A percentile compares a stretch with the other conserved stretches of the same genome.
Evolutionary conservation across 2,329 filamentous ascomycete genomes (phyloP).

Genomic region (Orbilia javanica): DNA sequence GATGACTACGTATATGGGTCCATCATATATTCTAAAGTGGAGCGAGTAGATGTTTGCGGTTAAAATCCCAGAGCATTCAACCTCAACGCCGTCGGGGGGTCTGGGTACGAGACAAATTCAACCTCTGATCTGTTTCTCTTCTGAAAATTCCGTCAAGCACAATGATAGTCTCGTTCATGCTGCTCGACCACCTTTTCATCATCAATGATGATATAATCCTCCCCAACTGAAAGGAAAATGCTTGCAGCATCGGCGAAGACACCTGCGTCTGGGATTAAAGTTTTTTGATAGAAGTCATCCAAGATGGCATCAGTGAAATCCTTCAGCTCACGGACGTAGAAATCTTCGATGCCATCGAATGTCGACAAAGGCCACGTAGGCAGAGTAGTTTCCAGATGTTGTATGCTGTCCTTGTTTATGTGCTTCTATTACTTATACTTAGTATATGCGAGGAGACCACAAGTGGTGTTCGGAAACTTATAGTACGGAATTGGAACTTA

Average conservation of each 20-base stretch:
- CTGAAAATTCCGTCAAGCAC: background rate
- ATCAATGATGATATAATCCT: slow-evolving; percentile 29
- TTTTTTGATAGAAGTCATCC: slow-evolving; percentile 20
- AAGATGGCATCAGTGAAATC: slow-evolving; percentile 21
- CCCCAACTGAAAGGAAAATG: slow-evolving; percentile 17
- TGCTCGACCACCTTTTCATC: slow-evolving; percentile 15
- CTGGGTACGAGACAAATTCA: too few species aligned
- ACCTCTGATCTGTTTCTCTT: background rate
- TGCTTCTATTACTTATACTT: background rate
- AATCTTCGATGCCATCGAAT: slow-evolving; percentile 34
- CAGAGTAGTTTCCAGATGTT: background rate
- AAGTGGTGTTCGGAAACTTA: too few species aligned
- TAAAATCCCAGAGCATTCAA: background rate
- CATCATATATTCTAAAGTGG: background rate
- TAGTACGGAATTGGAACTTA: slow-evolving; percentile 64
- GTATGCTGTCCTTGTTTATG: slow-evolving; percentile 4
- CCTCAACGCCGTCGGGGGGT: too few species aligned
- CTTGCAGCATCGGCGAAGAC: slow-evolving; percentile 22
- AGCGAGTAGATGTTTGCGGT: background rate
- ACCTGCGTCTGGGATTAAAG: slow-evolving; percentile 22
- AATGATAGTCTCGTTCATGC: slow-evolving; percentile 16
- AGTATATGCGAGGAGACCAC: background rate
- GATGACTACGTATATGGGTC: background rate
- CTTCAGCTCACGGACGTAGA: slow-evolving; percentile 34
- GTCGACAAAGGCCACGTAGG: background rate